Conservation (phyloP, 2,329 filamentous ascomycete species). For the Colletotrichum costaricense region DNA sequence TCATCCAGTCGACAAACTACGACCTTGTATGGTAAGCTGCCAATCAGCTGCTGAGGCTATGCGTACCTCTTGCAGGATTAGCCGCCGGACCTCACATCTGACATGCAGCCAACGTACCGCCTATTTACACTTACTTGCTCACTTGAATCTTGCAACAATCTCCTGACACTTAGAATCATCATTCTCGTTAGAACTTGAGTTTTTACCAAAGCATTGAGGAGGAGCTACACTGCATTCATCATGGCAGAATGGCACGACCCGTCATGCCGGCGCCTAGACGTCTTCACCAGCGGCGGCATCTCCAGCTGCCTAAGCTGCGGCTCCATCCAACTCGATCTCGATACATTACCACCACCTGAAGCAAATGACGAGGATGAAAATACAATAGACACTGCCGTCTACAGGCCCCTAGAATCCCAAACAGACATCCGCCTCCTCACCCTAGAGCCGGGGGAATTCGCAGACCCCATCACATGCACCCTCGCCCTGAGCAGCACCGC, state of each 20-base stretch:
- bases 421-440: conserved; percentile 1
- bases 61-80: neutral
- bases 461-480: neutral
- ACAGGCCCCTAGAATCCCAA: neutral
- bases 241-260: conserved; percentile 19
- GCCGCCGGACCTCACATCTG: neutral
- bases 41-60: neutral
- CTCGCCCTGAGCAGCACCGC: neutral
- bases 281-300: neutral
- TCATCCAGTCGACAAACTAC: neutral
- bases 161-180: neutral
- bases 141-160: neutral
- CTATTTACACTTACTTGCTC: neutral
- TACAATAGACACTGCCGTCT: neutral
- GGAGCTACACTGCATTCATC: neutral
- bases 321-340: neutral
- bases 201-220: neutral
- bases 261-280: conserved; percentile 5
- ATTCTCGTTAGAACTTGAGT: neutral
- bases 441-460: neutral
- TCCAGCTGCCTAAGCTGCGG: neutral
- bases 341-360: neutral
- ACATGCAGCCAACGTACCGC: neutral
- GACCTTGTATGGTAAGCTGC: neutral
- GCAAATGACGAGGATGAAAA: neutral